These are phyloP conservation scores for Candida succiphila DNA, from an alignment of 805 yeast species.

Conservation along the genomic window DNA sequence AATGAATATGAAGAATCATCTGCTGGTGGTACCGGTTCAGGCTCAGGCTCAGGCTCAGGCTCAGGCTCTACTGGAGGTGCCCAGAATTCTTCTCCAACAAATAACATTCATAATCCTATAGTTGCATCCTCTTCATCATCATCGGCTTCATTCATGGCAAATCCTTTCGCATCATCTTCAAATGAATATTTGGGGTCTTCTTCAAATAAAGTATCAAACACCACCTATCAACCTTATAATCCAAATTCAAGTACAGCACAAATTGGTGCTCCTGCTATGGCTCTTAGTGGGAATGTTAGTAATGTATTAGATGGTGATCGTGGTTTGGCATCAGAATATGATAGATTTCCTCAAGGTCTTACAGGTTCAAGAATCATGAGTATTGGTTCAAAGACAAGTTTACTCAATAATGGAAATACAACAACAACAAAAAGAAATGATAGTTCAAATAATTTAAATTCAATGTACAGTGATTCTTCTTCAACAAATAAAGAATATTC, in stretches of 20 bases:
- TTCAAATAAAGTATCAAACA: neutral
- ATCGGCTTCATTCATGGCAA: conserved; percentile 1
- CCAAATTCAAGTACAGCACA: neutral
- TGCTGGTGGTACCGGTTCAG: too few relatives aligned
- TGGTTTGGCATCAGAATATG: conserved; percentile 38
- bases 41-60: neutral
- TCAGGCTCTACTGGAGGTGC: neutral
- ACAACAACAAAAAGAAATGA: conserved; percentile 1
- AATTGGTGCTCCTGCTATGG: neutral
- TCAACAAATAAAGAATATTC: neutral
- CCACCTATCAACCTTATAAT: neutral
- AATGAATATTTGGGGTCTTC: conserved; percentile 5
- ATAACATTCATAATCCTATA: neutral
- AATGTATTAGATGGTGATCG: neutral
- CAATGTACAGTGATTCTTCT: conserved; percentile 2
- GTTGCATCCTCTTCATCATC: neutral
- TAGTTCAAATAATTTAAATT: conserved; percentile 3
- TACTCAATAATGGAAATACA: conserved; percentile 4
- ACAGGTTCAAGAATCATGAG: conserved; percentile 51
- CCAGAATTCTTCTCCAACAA: neutral
- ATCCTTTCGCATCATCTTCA: conserved; percentile 20
- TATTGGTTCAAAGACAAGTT: conserved; percentile 22
- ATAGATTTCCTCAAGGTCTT: conserved; percentile 55
- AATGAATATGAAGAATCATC: neutral
- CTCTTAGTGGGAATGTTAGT: too few relatives aligned